These are phyloP conservation scores for Lineolata rhizophorae DNA, from an alignment of 495 filamentous ascomycete genomes.

Conservation along the genomic window DNA sequence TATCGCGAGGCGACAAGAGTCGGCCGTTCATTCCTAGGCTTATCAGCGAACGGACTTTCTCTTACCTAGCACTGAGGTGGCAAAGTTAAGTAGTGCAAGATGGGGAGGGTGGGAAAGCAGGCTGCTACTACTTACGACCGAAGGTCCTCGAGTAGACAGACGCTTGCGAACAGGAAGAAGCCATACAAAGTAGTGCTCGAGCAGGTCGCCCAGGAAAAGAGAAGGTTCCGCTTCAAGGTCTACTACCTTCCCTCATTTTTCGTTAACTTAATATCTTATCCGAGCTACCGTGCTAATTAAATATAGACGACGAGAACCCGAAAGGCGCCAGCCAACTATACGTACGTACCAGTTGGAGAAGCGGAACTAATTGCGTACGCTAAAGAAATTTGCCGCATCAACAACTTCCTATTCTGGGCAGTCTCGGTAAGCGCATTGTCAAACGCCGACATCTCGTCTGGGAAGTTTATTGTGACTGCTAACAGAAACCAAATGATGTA, in stretches of 20 bases:
- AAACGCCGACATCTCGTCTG: too few relatives aligned
- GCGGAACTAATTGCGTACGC: too few relatives aligned
- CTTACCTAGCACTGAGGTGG: not conserved
- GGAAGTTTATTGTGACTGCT: too few relatives aligned
- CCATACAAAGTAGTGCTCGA: constrained; percentile 36
- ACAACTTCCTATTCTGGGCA: too few relatives aligned
- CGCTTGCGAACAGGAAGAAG: constrained; percentile 9
- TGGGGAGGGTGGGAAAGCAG: not conserved
- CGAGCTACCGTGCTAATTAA: constrained; percentile 11
- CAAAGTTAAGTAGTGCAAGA: not conserved
- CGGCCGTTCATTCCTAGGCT: not conserved
- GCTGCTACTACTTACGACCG: not conserved
- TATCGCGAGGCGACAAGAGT: too few relatives aligned
- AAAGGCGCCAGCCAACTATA: constrained; percentile 65
- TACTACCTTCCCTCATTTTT: constrained; percentile 5
- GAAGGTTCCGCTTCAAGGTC: constrained; percentile 34
- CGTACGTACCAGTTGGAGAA: constrained; percentile 67
- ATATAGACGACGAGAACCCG: too few relatives aligned
- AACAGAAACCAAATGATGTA: too few relatives aligned
- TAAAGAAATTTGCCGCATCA: too few relatives aligned
- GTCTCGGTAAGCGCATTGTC: too few relatives aligned
- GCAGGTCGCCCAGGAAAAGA: constrained; percentile 34
- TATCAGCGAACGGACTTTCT: not conserved
- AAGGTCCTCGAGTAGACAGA: not conserved
- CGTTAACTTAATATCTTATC: not conserved